Evolutionary conservation across 2,329 filamentous ascomycete species (phyloP), one percentile per base, ranked within the genome.

Genomic region (Ciborinia camelliae): DNA sequence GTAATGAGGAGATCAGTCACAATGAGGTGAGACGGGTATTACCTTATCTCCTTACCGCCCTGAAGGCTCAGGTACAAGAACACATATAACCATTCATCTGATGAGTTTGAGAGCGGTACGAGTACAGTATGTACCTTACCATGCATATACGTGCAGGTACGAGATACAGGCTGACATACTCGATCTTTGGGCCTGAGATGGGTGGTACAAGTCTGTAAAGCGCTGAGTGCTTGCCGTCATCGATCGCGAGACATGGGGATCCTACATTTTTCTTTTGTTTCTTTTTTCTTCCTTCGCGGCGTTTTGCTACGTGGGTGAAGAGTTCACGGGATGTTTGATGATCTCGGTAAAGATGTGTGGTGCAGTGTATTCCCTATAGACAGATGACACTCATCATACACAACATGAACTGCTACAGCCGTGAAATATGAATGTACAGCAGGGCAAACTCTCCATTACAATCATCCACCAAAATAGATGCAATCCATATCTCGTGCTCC

Each of bases 21-120:
- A 26, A 35, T 39, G n/a, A 51, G 28, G 45, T 60, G n/a, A 60
- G 58, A 51, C 58, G 43, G 57, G 57, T 30, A 60, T 48, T 37
- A 60, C 58, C 43, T 3, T 39, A 50, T 50, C 30, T 20, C 18
- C 47, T 51, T 61, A 30, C 58, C 58, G 32, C 32, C 10, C 32
- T 4, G 6, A 28, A 61, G 45, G 23, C n/a, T 61, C 58, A 61
- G 57, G 57, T 39, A 51, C 57, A 28, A 58, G 54, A 23, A 37
- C 57, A 60, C 41, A 15, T 8, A 20, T 18, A 26, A 32, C 9
- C 15, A 18, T 39, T n/a, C 58, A 39, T 51, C 47, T 39, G 58
- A 51, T 51, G 23, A 7, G 5, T 5, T 23, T 9, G 15, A 37
- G n/a, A n/a, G 47, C 12, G 28, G 55, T 30, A 60, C 43, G 30